These are phyloP conservation scores for Paramecium biaurelia DNA, from an alignment of 73 alveolate species.

Conservation along the genomic window DNA sequence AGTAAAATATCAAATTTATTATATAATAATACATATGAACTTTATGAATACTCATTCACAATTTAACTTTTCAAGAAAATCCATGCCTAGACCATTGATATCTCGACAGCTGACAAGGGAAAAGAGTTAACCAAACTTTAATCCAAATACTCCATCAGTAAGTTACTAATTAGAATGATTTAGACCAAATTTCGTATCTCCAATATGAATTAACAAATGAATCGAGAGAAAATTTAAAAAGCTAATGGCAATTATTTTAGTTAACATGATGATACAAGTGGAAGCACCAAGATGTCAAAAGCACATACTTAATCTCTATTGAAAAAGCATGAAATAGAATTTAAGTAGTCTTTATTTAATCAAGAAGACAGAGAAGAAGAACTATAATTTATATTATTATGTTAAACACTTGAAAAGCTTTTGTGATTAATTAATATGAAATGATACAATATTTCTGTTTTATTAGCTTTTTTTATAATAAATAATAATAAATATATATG, in stretches of 20 bases:
- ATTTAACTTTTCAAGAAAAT: neutral
- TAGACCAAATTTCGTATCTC: constrained; percentile 10
- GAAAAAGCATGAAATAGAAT: constrained; percentile 13
- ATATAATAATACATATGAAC: neutral
- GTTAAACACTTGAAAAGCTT: constrained; percentile 3
- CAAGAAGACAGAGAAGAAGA: constrained; percentile 31
- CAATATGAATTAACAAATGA: neutral
- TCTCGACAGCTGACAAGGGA: neutral
- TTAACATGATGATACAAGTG: constrained; percentile 23
- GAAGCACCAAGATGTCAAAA: neutral
- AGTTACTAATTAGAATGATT: neutral
- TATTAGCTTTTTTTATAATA: neutral
- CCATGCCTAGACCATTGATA: neutral
- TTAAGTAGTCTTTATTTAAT: constrained; percentile 5
- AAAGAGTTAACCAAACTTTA: neutral
- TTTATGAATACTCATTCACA: neutral
- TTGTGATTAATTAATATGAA: neutral
- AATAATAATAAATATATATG: neutral
- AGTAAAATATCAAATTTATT: neutral
- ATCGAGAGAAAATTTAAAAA: neutral
- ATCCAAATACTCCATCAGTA: constrained; percentile 25
- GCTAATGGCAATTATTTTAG: constrained; percentile 1
- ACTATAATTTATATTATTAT: neutral
- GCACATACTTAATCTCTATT: neutral
- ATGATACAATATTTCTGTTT: neutral